Conservation (phyloP, 2,329 filamentous ascomycete species). For the Penicillium brevicompactum region DNA sequence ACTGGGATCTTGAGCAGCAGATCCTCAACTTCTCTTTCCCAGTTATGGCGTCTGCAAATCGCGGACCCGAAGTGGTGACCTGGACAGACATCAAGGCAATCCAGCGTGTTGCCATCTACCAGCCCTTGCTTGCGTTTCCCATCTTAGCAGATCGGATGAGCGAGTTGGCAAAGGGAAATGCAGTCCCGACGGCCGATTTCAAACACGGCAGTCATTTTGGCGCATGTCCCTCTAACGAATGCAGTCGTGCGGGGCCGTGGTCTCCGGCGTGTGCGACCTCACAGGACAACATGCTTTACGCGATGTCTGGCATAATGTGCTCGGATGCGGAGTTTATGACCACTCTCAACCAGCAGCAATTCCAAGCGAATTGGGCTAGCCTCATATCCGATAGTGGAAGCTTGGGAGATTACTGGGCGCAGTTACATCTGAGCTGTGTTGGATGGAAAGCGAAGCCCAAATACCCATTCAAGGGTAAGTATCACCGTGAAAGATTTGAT, state of each 20-base stretch:
- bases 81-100: constrained; percentile 38
- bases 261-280: constrained; percentile 30
- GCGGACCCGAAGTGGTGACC: constrained; percentile 39
- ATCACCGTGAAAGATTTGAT: background rate
- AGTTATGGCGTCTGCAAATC: constrained; percentile 29
- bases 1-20: constrained; percentile 24
- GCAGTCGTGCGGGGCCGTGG: constrained; percentile 33
- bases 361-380: constrained; percentile 25
- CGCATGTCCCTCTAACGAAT: constrained; percentile 31
- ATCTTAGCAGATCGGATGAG: constrained; percentile 29
- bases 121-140: constrained; percentile 32
- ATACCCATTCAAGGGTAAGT: constrained; percentile 40
- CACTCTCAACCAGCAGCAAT: constrained; percentile 16
- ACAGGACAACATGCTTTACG: constrained; percentile 31
- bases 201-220: constrained; percentile 30
- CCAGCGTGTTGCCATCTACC: constrained; percentile 35
- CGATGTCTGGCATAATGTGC: constrained; percentile 35
- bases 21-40: constrained; percentile 32
- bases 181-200: constrained; percentile 31
- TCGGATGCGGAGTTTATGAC: constrained; percentile 32
- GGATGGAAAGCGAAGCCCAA: constrained; percentile 39
- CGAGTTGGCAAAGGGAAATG: constrained; percentile 29
- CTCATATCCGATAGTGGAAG: constrained; percentile 28
- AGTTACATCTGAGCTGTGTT: constrained; percentile 38
- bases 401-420: constrained; percentile 43